Base-by-base conservation (phyloP, 805 yeast genomes). In the Saccharomycopsis lassenensis region DNA sequence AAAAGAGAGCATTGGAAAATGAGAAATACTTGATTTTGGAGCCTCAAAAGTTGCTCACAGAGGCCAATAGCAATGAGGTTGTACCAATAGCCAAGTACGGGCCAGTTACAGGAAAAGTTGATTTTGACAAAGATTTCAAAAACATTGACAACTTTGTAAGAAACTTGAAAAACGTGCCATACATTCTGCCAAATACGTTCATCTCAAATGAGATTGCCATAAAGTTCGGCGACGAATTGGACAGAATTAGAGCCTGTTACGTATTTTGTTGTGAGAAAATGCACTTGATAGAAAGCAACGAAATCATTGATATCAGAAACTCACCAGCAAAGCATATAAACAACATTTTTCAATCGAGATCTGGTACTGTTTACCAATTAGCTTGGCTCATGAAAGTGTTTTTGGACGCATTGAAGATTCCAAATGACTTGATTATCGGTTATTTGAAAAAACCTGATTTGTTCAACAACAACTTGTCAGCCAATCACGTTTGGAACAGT, bases 401-500 rank as follows among this genome's bases (percentile, higher is more conserved):
- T 61, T 73, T 89, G 31, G 74, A 69, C 36, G 65, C 77, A 0
- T 60, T 87, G 33, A 76, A 78, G 7, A 66, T 91, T 25, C 75
- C 78, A 5, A 72, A 85, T 45, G 91, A 82, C 42, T 65, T 85
- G 1, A 74, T 91, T 2, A 60, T 75, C 18, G 98, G 98, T 3
- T 82, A 81, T 50, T 67, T 87, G 59, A 84, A 87, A 52, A 71
- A 76, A 18, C 94, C 95, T 6, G 75, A 75, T 43, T 76, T 73
- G 29, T 64, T 66, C 31, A 65, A 51, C 37, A 32, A 42, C 23
- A 55, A 52, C 23, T 69, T 65, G 45, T 58, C 61, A n/a, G 54
- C 76, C 24, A 84, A 86, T 49, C 98, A 91, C 56, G 74, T 82
- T 37, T 91, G 98, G 98, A 67, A 85, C 37, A 74, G 94, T 1